These are phyloP conservation scores for Suhomyces ambrosiae DNA, from an alignment of 1,139 yeast genomes.

Conservation along the genomic window DNA sequence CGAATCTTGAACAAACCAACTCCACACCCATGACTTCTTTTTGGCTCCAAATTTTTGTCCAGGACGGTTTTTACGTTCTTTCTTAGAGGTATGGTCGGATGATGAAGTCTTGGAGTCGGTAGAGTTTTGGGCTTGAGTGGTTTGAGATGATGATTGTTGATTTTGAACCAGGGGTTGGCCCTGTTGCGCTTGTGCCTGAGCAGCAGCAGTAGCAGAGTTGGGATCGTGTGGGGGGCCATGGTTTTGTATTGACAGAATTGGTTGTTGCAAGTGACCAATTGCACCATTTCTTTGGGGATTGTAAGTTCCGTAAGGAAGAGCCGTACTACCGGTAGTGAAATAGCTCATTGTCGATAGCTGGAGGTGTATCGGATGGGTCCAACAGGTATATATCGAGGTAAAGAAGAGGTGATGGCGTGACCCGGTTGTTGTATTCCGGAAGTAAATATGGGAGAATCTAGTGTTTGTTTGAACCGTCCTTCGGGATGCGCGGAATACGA, in stretches of 20 bases:
- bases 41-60: slow-evolving; percentile 54
- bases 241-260: slow-evolving; percentile 10
- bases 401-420: background rate
- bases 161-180: slow-evolving; percentile 21
- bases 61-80: slow-evolving; percentile 35
- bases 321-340: slow-evolving; percentile 13
- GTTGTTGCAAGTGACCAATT: slow-evolving; percentile 14
- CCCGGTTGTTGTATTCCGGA: slow-evolving; percentile 9
- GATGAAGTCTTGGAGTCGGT: slow-evolving; percentile 3
- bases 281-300: slow-evolving; percentile 13
- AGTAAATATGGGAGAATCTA: background rate
- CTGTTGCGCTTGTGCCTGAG: slow-evolving; percentile 17
- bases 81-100: slow-evolving; percentile 14
- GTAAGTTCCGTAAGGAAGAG: slow-evolving; percentile 16
- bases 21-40: slow-evolving; percentile 64
- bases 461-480: slow-evolving; percentile 1
- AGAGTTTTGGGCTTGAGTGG: slow-evolving; percentile 4
- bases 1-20: slow-evolving; percentile 58
- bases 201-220: slow-evolving; percentile 8
- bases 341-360: slow-evolving; percentile 13
- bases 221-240: slow-evolving; percentile 11
- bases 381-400: background rate
- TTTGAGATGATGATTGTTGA: slow-evolving; percentile 12
- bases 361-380: background rate
- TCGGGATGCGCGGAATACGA: slow-evolving; percentile 4